Conservation (phyloP, 768 basidiomycete genomes). For the Russula emetica region DNA sequence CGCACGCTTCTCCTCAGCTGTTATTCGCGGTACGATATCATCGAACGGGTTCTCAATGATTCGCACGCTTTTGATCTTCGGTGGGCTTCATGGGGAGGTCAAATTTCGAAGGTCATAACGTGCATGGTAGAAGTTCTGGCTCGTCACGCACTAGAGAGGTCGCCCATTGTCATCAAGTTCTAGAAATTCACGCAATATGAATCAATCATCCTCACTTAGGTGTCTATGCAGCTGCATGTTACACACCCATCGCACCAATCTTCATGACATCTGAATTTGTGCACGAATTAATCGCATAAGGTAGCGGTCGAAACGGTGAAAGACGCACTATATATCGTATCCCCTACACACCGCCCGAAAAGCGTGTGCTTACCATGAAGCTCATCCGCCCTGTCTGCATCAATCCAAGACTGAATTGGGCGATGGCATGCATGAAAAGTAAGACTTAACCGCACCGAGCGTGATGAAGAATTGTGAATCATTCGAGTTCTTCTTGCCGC, state of each 20-base stretch:
- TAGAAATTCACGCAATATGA: slow-evolving; percentile 32
- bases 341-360: slow-evolving; percentile 86
- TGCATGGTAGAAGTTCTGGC: not conserved
- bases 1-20: slow-evolving; percentile 81
- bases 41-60: slow-evolving; percentile 93
- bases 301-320: not conserved
- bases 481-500: slow-evolving; percentile 80
- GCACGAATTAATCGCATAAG: not conserved
- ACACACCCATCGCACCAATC: slow-evolving; percentile 82
- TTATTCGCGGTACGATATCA: slow-evolving; percentile 94
- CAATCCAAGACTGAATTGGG: not conserved
- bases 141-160: slow-evolving; percentile 65
- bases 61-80: slow-evolving; percentile 80
- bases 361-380: slow-evolving; percentile 92
- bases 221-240: not conserved
- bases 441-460: slow-evolving; percentile 51
- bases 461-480: slow-evolving; percentile 96
- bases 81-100: slow-evolving; percentile 54
- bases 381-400: slow-evolving; percentile 81
- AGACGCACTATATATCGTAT: slow-evolving; percentile 79
- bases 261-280: slow-evolving; percentile 71
- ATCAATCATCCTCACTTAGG: slow-evolving; percentile 3
- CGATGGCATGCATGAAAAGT: not conserved
- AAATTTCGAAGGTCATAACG: slow-evolving; percentile 7
- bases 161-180: slow-evolving; percentile 71